Evolutionary conservation across 164 flowering plant genomes (phyloP), one percentile per base, ranked within the genome.

Genomic region (Piper longum): DNA sequence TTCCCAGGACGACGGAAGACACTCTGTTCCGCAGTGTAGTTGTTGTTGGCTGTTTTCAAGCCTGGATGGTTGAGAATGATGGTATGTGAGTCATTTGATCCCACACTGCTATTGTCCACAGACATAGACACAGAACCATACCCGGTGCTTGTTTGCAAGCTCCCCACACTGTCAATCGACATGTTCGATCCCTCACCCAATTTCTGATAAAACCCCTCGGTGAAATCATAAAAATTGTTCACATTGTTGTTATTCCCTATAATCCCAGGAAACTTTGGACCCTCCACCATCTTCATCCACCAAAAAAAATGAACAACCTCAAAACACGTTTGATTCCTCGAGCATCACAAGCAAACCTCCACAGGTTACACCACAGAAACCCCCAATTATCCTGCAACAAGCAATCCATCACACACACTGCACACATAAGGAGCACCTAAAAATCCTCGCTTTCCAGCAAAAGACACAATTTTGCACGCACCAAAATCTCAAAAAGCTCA

Each of bases 81-180:
- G 39, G 75, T 68, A 54, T 66, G 74, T 16, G 77, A 74, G 62
- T 71, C 75, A n/a, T 68, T 77, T 4, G 80, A 77, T 13, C 73
- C 80, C 11, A 77, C 80, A 43, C 80, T 77, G 67, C 80, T 77
- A 64, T 75, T 75, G 18, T 74, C 80, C 6, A 72, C 73, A 56
- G 78, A 75, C 80, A 77, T 74, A 12, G 73, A 55, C 12, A 71
- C 66, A 2, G 77, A 74, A 4, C 75, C 80, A 41, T 74, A 76
- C 39, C 73, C 80, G 16, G 56, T 69, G 40, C 70, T 71, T 1
- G 77, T 74, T 64, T 72, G 77, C 54, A 74, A 41, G 60, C 79
- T 76, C 42, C 71, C 79, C 44, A 70, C 59, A 43, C 79, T 77
- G 57, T 77, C 80, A 13, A 77, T 74, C 4, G 77, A 74, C 80